Percentiles rank a stretch among this genome's conserved stretches.
Conservation (phyloP, 2,329 filamentous ascomycete genomes). For the Aciculosporium take region DNA sequence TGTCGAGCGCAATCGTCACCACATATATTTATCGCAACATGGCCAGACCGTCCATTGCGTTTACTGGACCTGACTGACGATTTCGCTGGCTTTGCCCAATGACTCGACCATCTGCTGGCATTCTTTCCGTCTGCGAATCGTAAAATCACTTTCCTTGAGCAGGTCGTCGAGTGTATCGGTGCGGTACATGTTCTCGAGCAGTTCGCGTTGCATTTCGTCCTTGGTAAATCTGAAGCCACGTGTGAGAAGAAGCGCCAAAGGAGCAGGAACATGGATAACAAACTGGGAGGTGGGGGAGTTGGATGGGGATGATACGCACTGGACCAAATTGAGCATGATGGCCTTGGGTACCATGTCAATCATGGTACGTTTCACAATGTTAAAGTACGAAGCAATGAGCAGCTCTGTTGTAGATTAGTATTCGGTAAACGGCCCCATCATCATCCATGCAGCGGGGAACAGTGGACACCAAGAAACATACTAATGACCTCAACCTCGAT, state of each 20-base stretch:
- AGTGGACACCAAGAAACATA: constrained; percentile 31
- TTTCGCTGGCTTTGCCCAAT: constrained; percentile 77
- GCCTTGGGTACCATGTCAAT: constrained; percentile 99
- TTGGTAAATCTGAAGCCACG: constrained; percentile 59
- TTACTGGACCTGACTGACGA: constrained; percentile 70
- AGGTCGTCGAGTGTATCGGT: constrained; percentile 80
- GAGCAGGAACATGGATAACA: neutral
- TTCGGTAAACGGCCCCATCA: neutral
- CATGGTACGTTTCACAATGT: constrained; percentile 96
- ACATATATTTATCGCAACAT: neutral
- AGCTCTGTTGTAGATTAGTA: constrained; percentile 45
- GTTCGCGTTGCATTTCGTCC: constrained; percentile 95
- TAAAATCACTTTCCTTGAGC: constrained; percentile 97
- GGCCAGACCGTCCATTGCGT: neutral
- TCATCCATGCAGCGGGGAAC: neutral
- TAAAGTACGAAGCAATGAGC: constrained; percentile 91
- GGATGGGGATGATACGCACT: constrained; percentile 45
- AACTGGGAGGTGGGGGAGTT: neutral
- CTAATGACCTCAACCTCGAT: constrained; percentile 98
- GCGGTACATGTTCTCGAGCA: constrained; percentile 96
- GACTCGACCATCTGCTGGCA: constrained; percentile 99
- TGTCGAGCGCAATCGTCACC: neutral
- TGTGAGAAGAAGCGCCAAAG: neutral
- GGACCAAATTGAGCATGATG: constrained; percentile 92
- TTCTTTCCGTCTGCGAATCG: constrained; percentile 84